Conservation (phyloP, 208 protist species). For the Acanthamoeba culbertsoni region DNA sequence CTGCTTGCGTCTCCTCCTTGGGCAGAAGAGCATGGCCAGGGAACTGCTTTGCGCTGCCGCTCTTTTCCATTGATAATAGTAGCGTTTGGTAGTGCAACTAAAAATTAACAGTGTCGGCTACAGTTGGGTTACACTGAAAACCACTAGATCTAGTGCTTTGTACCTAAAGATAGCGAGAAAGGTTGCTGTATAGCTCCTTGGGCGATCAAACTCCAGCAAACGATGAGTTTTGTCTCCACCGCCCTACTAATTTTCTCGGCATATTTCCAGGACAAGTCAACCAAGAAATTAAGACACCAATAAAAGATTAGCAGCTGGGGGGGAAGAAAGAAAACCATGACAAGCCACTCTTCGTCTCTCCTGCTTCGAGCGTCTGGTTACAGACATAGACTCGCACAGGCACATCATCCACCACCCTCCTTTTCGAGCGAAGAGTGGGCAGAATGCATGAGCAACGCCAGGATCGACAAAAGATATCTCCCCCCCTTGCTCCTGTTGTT, state of each 20-base stretch:
- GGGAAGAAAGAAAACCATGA: too few relatives aligned
- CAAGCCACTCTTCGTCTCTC: too few relatives aligned
- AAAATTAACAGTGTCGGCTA: too few relatives aligned
- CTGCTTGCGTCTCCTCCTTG: slow-evolving; percentile 68
- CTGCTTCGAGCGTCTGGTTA: too few relatives aligned
- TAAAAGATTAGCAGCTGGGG: too few relatives aligned
- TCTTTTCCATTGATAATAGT: background rate
- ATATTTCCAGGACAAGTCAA: too few relatives aligned
- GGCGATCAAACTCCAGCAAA: background rate
- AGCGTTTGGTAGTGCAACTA: background rate
- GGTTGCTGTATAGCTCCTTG: too few relatives aligned
- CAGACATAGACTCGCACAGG: background rate
- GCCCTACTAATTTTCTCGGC: too few relatives aligned
- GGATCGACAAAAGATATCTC: background rate
- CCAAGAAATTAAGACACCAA: too few relatives aligned
- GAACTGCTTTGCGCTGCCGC: background rate
- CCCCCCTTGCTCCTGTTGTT: background rate
- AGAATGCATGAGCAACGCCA: background rate
- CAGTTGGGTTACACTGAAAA: too few relatives aligned
- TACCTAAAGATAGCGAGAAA: too few relatives aligned
- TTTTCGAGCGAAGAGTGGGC: background rate
- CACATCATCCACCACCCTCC: background rate
- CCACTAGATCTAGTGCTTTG: too few relatives aligned
- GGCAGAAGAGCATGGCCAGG: slow-evolving; percentile 39
- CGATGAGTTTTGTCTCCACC: background rate